These are phyloP conservation scores for Rubus parviflorus DNA, from an alignment of 306 rosid species.

Conservation along the genomic window DNA sequence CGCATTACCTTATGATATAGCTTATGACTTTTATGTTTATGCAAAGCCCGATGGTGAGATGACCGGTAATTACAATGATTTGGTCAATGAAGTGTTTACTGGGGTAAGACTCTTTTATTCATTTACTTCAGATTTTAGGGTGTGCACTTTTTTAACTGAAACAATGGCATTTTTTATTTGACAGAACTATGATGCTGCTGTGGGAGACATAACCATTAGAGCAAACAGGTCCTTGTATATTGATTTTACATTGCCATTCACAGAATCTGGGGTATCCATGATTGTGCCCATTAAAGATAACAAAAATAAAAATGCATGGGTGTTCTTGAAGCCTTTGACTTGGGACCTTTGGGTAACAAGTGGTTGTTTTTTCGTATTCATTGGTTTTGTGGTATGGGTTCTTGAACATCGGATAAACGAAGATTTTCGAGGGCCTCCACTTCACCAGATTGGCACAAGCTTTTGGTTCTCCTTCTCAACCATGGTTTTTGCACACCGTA, in stretches of 20 bases:
- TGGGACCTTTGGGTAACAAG: conserved; percentile 31
- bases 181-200: conserved; percentile 32
- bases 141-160: neutral
- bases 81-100: conserved; percentile 10
- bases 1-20: conserved; percentile 22
- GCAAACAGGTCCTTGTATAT: conserved; percentile 25
- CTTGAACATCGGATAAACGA: conserved; percentile 37
- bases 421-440: conserved; percentile 28
- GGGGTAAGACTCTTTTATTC: conserved; percentile 21
- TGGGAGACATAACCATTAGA: conserved; percentile 31
- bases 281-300: conserved; percentile 23
- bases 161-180: neutral
- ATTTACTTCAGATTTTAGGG: neutral
- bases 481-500: conserved; percentile 17
- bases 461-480: conserved; percentile 21
- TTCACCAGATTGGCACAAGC: conserved; percentile 26
- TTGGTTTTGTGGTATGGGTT: conserved; percentile 37
- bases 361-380: conserved; percentile 28
- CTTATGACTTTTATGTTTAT: conserved; percentile 11
- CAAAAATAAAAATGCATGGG: conserved; percentile 29
- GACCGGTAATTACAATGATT: conserved; percentile 24
- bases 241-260: conserved; percentile 39
- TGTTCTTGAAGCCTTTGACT: conserved; percentile 41
- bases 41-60: neutral
- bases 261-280: conserved; percentile 27